Conservation (phyloP, 2,329 filamentous ascomycete species). For the Cyphellophora europaea region DNA sequence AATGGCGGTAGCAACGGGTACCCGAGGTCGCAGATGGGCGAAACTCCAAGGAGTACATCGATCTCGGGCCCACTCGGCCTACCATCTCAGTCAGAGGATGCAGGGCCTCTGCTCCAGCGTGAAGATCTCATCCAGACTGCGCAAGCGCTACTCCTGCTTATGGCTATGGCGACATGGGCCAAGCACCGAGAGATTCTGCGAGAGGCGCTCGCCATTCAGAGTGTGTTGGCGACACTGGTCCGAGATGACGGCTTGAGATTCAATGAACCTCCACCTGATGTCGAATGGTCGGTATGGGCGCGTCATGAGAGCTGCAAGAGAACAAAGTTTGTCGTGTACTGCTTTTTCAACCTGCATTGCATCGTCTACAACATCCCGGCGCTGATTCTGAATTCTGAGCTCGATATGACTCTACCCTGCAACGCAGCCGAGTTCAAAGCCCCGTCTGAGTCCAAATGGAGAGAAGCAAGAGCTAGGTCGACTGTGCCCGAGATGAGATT, state of each 20-base stretch:
- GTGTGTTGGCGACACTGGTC: slow-evolving; percentile 18
- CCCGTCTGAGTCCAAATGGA: slow-evolving; percentile 23
- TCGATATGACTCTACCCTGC: slow-evolving; percentile 28
- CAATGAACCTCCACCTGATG: slow-evolving; percentile 6
- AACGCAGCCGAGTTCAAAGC: slow-evolving; percentile 28
- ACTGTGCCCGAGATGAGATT: slow-evolving; percentile 24
- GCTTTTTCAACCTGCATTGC: slow-evolving; percentile 29
- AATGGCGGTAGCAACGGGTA: slow-evolving; percentile 7
- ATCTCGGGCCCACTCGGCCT: slow-evolving; percentile 13
- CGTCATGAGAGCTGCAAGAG: slow-evolving; percentile 26
- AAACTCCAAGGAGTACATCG: slow-evolving; percentile 10
- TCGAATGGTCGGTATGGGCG: slow-evolving; percentile 27
- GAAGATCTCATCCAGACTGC: slow-evolving; percentile 18
- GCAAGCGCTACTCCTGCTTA: slow-evolving; percentile 17
- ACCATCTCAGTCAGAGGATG: slow-evolving; percentile 9
- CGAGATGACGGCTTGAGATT: slow-evolving; percentile 18
- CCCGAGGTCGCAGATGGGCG: slow-evolving; percentile 3
- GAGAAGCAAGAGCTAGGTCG: slow-evolving; percentile 20
- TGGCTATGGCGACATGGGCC: slow-evolving; percentile 21
- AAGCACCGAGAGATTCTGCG: slow-evolving; percentile 18
- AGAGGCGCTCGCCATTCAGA: slow-evolving; percentile 20
- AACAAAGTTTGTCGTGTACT: slow-evolving; percentile 28
- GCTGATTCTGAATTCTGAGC: slow-evolving; percentile 27
- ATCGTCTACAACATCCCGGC: slow-evolving; percentile 31
- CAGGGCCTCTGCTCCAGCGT: slow-evolving; percentile 2